Conservation (phyloP, 805 yeast species). For the Wickerhamomyces queroliae region DNA sequence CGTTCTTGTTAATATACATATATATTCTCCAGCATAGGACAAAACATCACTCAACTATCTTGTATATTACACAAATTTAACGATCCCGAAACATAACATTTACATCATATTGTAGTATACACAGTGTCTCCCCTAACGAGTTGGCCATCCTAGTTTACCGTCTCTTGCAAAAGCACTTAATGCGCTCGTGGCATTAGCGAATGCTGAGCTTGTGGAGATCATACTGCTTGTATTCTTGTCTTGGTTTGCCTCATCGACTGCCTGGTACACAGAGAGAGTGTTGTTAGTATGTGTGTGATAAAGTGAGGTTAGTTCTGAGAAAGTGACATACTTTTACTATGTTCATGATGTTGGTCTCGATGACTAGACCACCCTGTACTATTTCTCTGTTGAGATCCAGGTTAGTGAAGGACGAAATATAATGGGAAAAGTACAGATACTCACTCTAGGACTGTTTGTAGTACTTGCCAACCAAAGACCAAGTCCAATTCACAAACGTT, state of each 20-base stretch:
- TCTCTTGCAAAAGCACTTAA: constrained; percentile 21
- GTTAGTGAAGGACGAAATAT: constrained; percentile 2
- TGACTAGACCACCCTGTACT: constrained; percentile 97
- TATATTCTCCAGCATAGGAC: too few species aligned
- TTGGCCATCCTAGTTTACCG: constrained; percentile 23
- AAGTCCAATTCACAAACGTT: constrained; percentile 94
- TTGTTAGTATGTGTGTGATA: constrained; percentile 3
- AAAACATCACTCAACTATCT: too few species aligned
- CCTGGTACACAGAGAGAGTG: constrained; percentile 26
- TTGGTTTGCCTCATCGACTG: constrained; percentile 60
- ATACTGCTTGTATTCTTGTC: constrained; percentile 14
- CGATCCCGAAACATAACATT: too few species aligned
- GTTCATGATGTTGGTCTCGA: constrained; percentile 78
- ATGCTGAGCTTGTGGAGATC: constrained; percentile 23
- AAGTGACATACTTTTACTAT: constrained; percentile 51
- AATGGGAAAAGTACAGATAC: constrained; percentile 2
- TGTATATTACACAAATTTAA: background rate
- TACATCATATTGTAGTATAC: too few species aligned
- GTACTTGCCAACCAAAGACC: constrained; percentile 98
- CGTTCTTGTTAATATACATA: too few species aligned
- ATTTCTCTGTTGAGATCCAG: constrained; percentile 52
- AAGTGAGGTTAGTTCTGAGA: too few species aligned
- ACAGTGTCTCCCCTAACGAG: constrained; percentile 7
- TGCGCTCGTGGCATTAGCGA: constrained; percentile 24
- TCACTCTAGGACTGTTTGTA: constrained; percentile 75